These are phyloP conservation scores for Auricularia sp. DNA, from an alignment of 768 basidiomycete genomes.

Conservation along the genomic window DNA sequence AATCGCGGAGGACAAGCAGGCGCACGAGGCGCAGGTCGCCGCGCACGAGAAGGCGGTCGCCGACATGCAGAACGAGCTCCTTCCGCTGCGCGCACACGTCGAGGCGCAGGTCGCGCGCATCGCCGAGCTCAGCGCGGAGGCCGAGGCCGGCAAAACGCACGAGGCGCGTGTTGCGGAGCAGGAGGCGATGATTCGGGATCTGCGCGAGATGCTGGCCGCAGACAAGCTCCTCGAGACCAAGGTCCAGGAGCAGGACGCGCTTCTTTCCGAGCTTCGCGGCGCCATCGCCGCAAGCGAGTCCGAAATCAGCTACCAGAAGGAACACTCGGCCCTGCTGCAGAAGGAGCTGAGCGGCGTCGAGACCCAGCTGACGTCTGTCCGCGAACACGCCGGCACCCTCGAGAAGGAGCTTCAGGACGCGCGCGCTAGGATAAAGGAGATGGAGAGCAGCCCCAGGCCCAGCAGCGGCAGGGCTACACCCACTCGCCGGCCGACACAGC, in stretches of 20 bases:
- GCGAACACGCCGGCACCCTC: not conserved
- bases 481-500: not conserved
- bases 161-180: constrained; percentile 1
- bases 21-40: not conserved
- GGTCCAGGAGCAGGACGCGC: not conserved
- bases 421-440: not conserved
- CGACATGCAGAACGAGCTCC: not conserved
- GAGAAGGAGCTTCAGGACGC: not conserved
- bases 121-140: not conserved
- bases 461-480: not conserved
- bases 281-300: not conserved
- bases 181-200: not conserved
- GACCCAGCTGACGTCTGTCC: not conserved
- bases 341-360: not conserved
- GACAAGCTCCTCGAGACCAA: not conserved
- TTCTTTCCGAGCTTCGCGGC: not conserved
- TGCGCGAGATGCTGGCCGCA: not conserved
- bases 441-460: not conserved
- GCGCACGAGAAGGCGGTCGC: not conserved
- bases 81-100: not conserved
- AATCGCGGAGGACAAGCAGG: not conserved
- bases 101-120: not conserved
- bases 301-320: not conserved
- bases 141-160: not conserved
- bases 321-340: not conserved